These are phyloP conservation scores for Plasmodium cynomolgi DNA, from an alignment of 169 alveolate genomes.

Conservation along the genomic window DNA sequence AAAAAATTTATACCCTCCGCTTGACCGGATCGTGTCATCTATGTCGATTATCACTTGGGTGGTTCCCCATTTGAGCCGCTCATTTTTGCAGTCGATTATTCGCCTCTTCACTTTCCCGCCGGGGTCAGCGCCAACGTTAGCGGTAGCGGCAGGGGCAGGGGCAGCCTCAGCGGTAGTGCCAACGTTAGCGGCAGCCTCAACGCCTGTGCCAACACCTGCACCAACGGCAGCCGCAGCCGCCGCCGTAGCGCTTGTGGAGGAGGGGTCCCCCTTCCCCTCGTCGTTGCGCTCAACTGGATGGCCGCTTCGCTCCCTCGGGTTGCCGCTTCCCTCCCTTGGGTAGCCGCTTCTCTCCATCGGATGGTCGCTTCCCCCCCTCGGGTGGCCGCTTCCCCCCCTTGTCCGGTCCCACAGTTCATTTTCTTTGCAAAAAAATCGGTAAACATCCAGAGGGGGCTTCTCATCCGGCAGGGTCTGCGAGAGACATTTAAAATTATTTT, in stretches of 20 bases:
- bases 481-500: constrained; percentile 12
- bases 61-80: constrained; percentile 32
- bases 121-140: background rate
- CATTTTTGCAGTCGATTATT: constrained; percentile 73
- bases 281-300: background rate
- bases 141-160: background rate
- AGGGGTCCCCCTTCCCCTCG: background rate
- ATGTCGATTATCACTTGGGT: constrained; percentile 86
- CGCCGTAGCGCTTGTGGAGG: no score
- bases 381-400: background rate
- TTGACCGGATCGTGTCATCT: constrained; percentile 89
- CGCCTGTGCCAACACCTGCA: no score
- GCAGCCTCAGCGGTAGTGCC: no score
- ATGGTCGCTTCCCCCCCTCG: constrained; percentile 18
- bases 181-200: background rate
- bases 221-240: no score
- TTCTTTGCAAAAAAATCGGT: background rate
- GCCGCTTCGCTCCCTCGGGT: background rate
- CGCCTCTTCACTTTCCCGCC: constrained; percentile 30
- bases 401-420: background rate
- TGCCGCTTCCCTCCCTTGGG: constrained; percentile 17
- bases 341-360: background rate
- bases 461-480: background rate
- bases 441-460: background rate
- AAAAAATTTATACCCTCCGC: constrained; percentile 88